Evolutionary conservation across 768 basidiomycete species (phyloP), one percentile per base, ranked within the genome.

Genomic region (Phlegmacium glaucopus): DNA sequence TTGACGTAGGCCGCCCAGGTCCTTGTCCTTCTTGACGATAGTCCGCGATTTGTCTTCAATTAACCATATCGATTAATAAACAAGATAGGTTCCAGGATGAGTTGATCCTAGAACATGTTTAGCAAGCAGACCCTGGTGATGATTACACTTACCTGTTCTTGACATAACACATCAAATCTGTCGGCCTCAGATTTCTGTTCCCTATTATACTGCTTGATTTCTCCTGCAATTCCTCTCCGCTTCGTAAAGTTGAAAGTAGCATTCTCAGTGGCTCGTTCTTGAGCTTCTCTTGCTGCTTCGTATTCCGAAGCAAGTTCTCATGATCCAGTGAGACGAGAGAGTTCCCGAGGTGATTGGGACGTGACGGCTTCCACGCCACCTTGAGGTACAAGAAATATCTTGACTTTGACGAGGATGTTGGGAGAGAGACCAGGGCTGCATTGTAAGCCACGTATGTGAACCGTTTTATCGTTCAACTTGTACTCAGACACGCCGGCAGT

Each of bases 361-460:
- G 96, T 96, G 28, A 99, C 91, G 2, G 93, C 91, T 68, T 99
- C 96, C 27, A 99, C 96, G 61, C 98, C 96, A 43, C 96, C 96
- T 62, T 99, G 96, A 72, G 98, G 98, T 9, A 98, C 96, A 44
- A 98, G 85, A 60, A 98, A 99, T 71, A 97, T 98, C 73, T 97
- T 97, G 10, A 95, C 96, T 69, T 96, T 97, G 60, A 98, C 94
- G 39, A 98, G 88, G 60, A 99, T 91, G 60, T 97, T 96, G 60
- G 96, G 94, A 6, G n/a, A n/a, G 77, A 72, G 47, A 88, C 77
- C 18, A 99, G 85, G 10, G 90, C 88, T 5, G 84, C 75, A 50
- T 96, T 96, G 74, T 98, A 99, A 2, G 81, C 80, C 10, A 84
- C 78, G 64, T 94, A 94, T 0, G 93, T 87, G 45, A n/a, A 96